These are phyloP conservation scores for Termitomyces heimii DNA, from an alignment of 768 basidiomycete species.

Conservation along the genomic window DNA sequence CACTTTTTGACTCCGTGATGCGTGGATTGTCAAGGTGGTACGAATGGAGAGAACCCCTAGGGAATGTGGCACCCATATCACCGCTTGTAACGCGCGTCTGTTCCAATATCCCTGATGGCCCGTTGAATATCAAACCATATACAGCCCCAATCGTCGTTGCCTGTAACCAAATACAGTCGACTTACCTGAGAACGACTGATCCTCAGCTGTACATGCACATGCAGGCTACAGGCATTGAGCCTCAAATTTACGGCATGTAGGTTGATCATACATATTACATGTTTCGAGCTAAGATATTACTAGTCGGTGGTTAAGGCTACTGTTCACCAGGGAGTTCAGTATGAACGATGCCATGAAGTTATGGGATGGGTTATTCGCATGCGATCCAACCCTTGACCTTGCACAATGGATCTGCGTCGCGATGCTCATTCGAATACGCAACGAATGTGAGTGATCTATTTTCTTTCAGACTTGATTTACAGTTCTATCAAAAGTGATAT, in stretches of 20 bases:
- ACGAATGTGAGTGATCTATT: conserved; percentile 49
- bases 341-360: conserved; percentile 76
- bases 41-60: conserved; percentile 53
- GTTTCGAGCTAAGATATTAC: conserved; percentile 1
- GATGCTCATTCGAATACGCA: conserved; percentile 92
- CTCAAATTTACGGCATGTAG: conserved; percentile 95
- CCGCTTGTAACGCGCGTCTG: conserved; percentile 39
- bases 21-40: conserved; percentile 70
- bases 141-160: conserved; percentile 81
- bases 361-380: conserved; percentile 97
- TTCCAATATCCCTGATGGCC: conserved; percentile 39
- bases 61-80: conserved; percentile 15
- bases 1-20: conserved; percentile 81
- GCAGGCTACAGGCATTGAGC: conserved; percentile 81
- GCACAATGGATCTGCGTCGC: conserved; percentile 87
- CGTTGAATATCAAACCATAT: conserved; percentile 54
- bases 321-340: conserved; percentile 90
- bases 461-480: conserved; percentile 5
- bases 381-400: conserved; percentile 71
- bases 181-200: conserved; percentile 70
- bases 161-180: conserved; percentile 76
- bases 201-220: conserved; percentile 71
- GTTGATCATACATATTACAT: conserved; percentile 20
- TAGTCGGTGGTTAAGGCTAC: conserved; percentile 89
- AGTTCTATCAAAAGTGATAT: conserved; percentile 53